These are phyloP conservation scores for Penicilliopsis zonata DNA, from an alignment of 495 filamentous ascomycete genomes.

Conservation along the genomic window DNA sequence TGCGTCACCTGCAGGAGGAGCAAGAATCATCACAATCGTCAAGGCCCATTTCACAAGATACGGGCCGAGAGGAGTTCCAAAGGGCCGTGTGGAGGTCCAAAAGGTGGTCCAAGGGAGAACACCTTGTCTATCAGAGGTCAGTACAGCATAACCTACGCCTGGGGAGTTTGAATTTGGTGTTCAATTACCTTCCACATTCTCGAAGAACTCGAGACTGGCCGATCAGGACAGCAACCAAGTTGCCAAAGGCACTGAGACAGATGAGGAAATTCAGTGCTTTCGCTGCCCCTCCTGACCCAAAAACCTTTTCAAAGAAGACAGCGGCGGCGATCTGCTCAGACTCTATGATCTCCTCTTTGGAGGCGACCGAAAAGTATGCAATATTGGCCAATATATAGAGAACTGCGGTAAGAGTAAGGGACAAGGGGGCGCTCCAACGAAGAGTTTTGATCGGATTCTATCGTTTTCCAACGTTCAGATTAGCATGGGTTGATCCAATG, in stretches of 20 bases:
- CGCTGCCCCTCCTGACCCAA: conserved; percentile 38
- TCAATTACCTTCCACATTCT: conserved; percentile 39
- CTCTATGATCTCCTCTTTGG: conserved; percentile 36
- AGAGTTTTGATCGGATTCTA: conserved; percentile 47
- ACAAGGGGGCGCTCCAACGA: conserved; percentile 34
- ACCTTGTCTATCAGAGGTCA: conserved; percentile 54
- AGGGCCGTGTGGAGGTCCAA: conserved; percentile 52
- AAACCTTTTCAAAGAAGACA: conserved; percentile 49
- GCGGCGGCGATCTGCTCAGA: conserved; percentile 44
- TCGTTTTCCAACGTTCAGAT: background rate
- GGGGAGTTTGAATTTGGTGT: background rate
- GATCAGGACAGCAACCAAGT: conserved; percentile 47
- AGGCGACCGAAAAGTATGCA: conserved; percentile 48
- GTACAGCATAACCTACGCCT: too few relatives aligned
- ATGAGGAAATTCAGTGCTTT: conserved; percentile 49
- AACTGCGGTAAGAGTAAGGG: conserved; percentile 35
- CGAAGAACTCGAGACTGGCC: conserved; percentile 45
- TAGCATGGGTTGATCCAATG: too few relatives aligned
- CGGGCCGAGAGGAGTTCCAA: conserved; percentile 48
- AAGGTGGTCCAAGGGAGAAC: conserved; percentile 50
- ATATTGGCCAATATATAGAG: conserved; percentile 52
- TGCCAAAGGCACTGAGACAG: conserved; percentile 50
- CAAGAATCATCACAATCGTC: conserved; percentile 52
- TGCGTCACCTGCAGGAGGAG: conserved; percentile 54
- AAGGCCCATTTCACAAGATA: conserved; percentile 46